These are phyloP conservation scores for Byssochlamys sp. DNA, from an alignment of 2,329 filamentous ascomycete species.

Conservation along the genomic window DNA sequence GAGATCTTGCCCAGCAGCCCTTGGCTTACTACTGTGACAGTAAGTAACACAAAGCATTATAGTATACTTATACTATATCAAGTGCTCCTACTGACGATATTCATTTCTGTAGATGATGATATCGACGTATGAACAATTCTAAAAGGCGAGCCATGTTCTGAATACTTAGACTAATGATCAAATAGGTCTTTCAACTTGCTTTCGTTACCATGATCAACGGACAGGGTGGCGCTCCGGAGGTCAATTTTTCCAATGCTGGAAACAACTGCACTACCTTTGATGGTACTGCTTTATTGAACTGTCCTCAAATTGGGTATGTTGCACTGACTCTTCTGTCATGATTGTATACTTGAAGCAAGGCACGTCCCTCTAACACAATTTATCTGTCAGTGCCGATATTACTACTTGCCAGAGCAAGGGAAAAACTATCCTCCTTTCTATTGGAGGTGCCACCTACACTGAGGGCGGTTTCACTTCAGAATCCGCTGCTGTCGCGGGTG, in stretches of 20 bases:
- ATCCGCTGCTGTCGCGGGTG: constrained; percentile 45
- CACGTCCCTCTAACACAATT: constrained; percentile 5
- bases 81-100: constrained; percentile 7
- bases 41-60: constrained; percentile 27
- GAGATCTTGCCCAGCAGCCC: constrained; percentile 43
- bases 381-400: constrained; percentile 34
- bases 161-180: constrained; percentile 7
- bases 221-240: constrained; percentile 38
- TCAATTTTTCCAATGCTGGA: constrained; percentile 59
- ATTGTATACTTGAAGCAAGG: neutral
- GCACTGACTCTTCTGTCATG: neutral
- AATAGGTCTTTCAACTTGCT: constrained; percentile 53
- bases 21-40: constrained; percentile 52
- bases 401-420: constrained; percentile 52
- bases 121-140: constrained; percentile 14
- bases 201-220: constrained; percentile 53
- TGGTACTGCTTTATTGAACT: constrained; percentile 51
- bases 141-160: neutral
- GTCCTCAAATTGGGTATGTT: constrained; percentile 55
- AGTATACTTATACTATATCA: neutral
- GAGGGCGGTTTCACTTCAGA: constrained; percentile 56
- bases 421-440: constrained; percentile 63
- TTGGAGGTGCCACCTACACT: constrained; percentile 61
- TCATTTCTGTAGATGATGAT: constrained; percentile 13
- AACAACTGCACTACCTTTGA: constrained; percentile 51